A percentile compares a stretch with the other conserved stretches of the same genome.
Evolutionary conservation across 2,329 filamentous ascomycete genomes (phyloP).

Genomic region (Aureobasidium uvarum): DNA sequence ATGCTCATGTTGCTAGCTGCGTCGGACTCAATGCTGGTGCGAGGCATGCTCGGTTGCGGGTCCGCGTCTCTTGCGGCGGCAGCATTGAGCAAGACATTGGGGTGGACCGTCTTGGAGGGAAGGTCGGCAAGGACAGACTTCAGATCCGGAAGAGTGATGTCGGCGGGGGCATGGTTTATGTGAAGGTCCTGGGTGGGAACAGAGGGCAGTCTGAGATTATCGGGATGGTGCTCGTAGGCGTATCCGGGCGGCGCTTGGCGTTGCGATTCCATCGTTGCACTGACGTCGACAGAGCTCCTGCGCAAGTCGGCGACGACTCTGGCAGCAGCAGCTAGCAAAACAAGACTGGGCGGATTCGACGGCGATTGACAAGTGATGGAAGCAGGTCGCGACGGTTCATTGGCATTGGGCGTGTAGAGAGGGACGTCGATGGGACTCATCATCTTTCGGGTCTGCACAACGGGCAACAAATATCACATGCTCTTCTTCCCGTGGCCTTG

Average conservation of each 20-base stretch:
- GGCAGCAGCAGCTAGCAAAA: slow-evolving; percentile 8
- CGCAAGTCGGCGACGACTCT: slow-evolving; percentile 18
- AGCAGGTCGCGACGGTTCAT: not conserved
- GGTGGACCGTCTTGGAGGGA: slow-evolving; percentile 25
- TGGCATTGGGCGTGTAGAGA: not conserved
- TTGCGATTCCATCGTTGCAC: slow-evolving; percentile 35
- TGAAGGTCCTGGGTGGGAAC: slow-evolving; percentile 42
- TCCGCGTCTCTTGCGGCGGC: slow-evolving; percentile 33
- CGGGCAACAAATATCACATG: slow-evolving; percentile 22
- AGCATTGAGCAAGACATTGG: slow-evolving; percentile 33
- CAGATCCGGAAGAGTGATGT: slow-evolving; percentile 46
- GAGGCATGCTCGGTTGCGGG: slow-evolving; percentile 29
- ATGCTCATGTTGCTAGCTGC: slow-evolving; percentile 46
- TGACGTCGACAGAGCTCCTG: slow-evolving; percentile 23
- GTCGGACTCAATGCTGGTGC: slow-evolving; percentile 40
- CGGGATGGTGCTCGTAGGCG: slow-evolving; percentile 46
- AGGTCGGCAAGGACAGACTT: slow-evolving; percentile 46
- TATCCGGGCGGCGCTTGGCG: slow-evolving; percentile 40
- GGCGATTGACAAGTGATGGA: not conserved
- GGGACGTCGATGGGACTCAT: slow-evolving; percentile 16
- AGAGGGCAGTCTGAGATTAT: slow-evolving; percentile 44
- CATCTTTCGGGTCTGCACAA: slow-evolving; percentile 19
- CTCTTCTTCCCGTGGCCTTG: slow-evolving; percentile 10
- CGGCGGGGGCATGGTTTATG: slow-evolving; percentile 29
- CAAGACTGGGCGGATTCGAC: not conserved